Evolutionary conservation across 805 yeast species (phyloP).

Genomic region (Priceomyces melissophilus): DNA sequence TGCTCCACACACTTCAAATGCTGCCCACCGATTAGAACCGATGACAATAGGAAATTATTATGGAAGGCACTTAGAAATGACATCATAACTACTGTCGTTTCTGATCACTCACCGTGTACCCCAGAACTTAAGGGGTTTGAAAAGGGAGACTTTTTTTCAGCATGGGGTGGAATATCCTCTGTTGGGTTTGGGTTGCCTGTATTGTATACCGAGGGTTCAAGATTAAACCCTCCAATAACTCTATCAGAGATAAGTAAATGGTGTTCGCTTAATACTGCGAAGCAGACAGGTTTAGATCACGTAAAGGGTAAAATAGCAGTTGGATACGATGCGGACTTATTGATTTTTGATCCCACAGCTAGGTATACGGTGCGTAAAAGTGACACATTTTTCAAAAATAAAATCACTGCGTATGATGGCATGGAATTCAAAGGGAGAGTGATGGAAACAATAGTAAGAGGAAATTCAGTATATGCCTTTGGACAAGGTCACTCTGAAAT

Average conservation of each 20-base stretch:
- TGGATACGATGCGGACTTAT: conserved; percentile 88
- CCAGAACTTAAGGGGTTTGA: conserved; percentile 82
- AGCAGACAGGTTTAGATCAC: conserved; percentile 74
- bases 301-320: conserved; percentile 67
- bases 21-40: conserved; percentile 89
- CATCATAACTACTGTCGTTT: conserved; percentile 78
- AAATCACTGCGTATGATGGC: conserved; percentile 84
- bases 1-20: conserved; percentile 85
- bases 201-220: conserved; percentile 68
- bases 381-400: conserved; percentile 73
- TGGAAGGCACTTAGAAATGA: conserved; percentile 75
- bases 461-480: conserved; percentile 59
- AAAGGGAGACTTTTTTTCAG: conserved; percentile 81
- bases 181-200: conserved; percentile 89
- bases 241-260: conserved; percentile 67
- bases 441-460: conserved; percentile 76
- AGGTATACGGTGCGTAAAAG: conserved; percentile 50
- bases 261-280: conserved; percentile 82
- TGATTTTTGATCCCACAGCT: conserved; percentile 68
- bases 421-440: conserved; percentile 67
- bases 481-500: conserved; percentile 52
- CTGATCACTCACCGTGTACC: conserved; percentile 96
- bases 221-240: conserved; percentile 48
- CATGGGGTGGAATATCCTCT: conserved; percentile 96
- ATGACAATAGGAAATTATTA: conserved; percentile 62